phyloP scores from a whole-genome alignment of 2,329 filamentous ascomycete genomes.

The Fusarium sp. region DNA sequence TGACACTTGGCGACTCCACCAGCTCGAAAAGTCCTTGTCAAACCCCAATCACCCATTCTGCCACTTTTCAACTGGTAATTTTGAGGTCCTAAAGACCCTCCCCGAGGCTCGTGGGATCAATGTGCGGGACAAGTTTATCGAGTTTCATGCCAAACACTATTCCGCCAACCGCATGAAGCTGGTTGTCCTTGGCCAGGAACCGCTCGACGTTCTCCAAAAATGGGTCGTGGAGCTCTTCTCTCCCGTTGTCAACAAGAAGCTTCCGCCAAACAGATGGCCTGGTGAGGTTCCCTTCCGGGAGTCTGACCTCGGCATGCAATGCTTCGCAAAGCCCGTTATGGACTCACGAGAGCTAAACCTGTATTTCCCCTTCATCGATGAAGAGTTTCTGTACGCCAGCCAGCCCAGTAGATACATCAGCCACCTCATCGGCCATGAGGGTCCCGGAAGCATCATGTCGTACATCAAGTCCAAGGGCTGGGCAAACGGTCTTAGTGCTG shows the following conservation, averaged over 20 bases:
- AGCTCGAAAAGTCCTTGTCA: conserved; percentile 89
- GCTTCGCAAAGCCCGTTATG: conserved; percentile 93
- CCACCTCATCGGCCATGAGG: conserved; percentile 93
- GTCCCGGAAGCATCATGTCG: conserved; percentile 91
- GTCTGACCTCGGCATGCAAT: conserved; percentile 74
- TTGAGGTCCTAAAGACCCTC: conserved; percentile 86
- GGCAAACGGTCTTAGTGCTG: conserved; percentile 87
- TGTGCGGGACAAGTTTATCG: conserved; percentile 91
- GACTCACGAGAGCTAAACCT: conserved; percentile 86
- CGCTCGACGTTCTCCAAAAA: conserved; percentile 83
- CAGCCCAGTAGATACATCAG: conserved; percentile 90
- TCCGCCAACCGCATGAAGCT: conserved; percentile 96
- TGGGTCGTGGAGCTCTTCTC: conserved; percentile 92
- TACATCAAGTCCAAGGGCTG: conserved; percentile 93
- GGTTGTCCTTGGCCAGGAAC: conserved; percentile 86
- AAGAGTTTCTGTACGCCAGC: conserved; percentile 83
- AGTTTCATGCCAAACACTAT: conserved; percentile 91
- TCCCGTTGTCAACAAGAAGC: conserved; percentile 84
- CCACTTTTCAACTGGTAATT: conserved; percentile 92
- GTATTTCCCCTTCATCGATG: conserved; percentile 88
- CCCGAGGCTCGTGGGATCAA: conserved; percentile 86
- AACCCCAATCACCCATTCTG: conserved; percentile 91
- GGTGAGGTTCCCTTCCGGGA: conserved; percentile 66
- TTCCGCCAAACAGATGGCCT: conserved; percentile 73
- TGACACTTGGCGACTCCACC: conserved; percentile 89